These are phyloP conservation scores for Filobasidium floriforme DNA, from an alignment of 768 basidiomycete genomes.

Conservation along the genomic window DNA sequence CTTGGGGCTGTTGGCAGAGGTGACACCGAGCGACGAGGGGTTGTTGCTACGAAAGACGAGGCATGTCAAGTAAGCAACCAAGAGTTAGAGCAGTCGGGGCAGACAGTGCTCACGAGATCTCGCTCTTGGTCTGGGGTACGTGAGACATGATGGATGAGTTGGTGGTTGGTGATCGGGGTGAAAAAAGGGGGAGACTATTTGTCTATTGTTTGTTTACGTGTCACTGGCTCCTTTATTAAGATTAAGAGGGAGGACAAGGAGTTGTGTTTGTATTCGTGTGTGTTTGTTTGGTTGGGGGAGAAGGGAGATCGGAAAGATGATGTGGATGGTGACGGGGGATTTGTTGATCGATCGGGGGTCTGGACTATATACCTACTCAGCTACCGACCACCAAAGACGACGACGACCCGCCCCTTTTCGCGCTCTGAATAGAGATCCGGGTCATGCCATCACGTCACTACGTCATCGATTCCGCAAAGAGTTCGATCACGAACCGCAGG, in stretches of 20 bases:
- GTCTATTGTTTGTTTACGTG: neutral
- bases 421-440: too few relatives aligned
- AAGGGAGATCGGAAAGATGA: too few relatives aligned
- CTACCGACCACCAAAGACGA: too few relatives aligned
- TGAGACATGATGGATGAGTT: neutral
- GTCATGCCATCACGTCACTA: too few relatives aligned
- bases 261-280: neutral
- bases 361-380: too few relatives aligned
- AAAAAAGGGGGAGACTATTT: neutral
- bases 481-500: too few relatives aligned
- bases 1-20: conserved; percentile 55
- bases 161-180: neutral
- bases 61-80: neutral
- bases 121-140: conserved; percentile 1
- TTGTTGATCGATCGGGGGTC: neutral
- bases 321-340: too few relatives aligned
- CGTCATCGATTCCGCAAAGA: too few relatives aligned
- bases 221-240: neutral
- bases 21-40: conserved; percentile 54
- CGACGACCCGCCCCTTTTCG: too few relatives aligned
- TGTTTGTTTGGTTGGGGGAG: neutral
- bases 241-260: neutral
- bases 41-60: conserved; percentile 21
- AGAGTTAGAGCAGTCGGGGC: neutral
- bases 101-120: conserved; percentile 5